phyloP scores from a whole-genome alignment of 768 basidiomycete species.

The Serendipita sp. region DNA sequence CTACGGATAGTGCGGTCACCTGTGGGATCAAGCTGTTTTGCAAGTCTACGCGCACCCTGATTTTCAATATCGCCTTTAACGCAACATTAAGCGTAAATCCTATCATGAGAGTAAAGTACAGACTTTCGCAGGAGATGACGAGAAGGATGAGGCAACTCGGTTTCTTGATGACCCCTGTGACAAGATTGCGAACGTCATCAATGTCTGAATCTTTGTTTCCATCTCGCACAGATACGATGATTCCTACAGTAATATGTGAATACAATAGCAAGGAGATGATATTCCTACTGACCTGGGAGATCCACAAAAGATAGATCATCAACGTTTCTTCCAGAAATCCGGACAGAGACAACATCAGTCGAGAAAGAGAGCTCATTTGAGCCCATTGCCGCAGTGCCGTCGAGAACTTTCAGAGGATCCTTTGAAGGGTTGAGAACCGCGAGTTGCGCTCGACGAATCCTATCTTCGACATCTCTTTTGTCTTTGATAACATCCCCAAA shows the following conservation, averaged over 20 bases:
- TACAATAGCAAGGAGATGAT: not conserved
- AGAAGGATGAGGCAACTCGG: slow-evolving; percentile 48
- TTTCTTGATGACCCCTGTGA: slow-evolving; percentile 40
- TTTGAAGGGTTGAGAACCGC: slow-evolving; percentile 44
- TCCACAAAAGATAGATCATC: slow-evolving; percentile 52
- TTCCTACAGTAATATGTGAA: slow-evolving; percentile 21
- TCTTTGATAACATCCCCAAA: slow-evolving; percentile 37
- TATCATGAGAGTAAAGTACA: slow-evolving; percentile 11
- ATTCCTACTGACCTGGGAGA: slow-evolving; percentile 31
- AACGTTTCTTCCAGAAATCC: slow-evolving; percentile 42
- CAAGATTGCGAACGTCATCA: slow-evolving; percentile 41
- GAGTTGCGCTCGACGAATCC: slow-evolving; percentile 46
- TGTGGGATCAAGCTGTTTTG: slow-evolving; percentile 41
- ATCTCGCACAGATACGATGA: slow-evolving; percentile 40
- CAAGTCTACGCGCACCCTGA: slow-evolving; percentile 54
- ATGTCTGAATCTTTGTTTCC: slow-evolving; percentile 41
- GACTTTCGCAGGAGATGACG: slow-evolving; percentile 50
- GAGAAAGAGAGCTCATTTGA: slow-evolving; percentile 27
- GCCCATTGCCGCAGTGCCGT: not conserved
- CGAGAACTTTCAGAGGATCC: slow-evolving; percentile 8
- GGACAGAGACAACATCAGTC: slow-evolving; percentile 37
- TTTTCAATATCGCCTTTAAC: slow-evolving; percentile 61
- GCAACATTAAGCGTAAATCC: not conserved
- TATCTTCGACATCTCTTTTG: slow-evolving; percentile 42
- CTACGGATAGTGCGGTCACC: slow-evolving; percentile 57